Base-by-base conservation (phyloP, 73 alveolate genomes). In the Paramecium sonneborni region DNA sequence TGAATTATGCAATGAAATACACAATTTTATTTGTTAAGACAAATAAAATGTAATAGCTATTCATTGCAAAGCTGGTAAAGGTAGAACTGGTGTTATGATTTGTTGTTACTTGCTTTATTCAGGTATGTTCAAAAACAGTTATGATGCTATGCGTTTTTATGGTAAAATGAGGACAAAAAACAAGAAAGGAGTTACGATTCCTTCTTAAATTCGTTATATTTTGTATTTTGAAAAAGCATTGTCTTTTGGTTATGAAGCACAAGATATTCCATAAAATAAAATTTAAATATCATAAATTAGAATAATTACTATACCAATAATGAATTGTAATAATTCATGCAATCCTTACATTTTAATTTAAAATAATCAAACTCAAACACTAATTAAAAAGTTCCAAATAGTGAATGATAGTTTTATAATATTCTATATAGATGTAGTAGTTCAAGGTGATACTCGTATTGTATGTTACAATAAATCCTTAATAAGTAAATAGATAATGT, bases 21-120 rank as follows among this genome's bases (percentile, higher is more conserved):
- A 58, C 48, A 92, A 86, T 15, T 93, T 88, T 93, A 57, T 95
- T 58, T 93, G 85, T 44, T 92, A 93, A 67, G 97, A 97, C 92
- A 94, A 92, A 44, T 95, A 94, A 46, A 96, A 97, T 91, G 99
- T 98, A 1, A 99, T 98, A 10, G 99, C 99, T 0, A 97, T 98
- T 14, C 99, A 98, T 95, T 98, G 99, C 44, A 98, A 98, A 88
- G 99, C 99, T 12, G 99, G 99, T 14, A 98, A 98, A 93, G 99
- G 99, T 6, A 93, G 99, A 85, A 98, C 99, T 1, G 99, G 99
- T 6, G 98, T 98, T 34, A 98, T 98, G 99, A 98, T 98, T 43
- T 98, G 99, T 85, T 97, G 99, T 62, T 98, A 97, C 95, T 76
- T 98, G 55, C 93, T 98, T 74, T 98, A 94, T 94, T 93, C 97